phyloP scores from a whole-genome alignment of 2,329 filamentous ascomycete genomes.

The Claviceps sp. region DNA sequence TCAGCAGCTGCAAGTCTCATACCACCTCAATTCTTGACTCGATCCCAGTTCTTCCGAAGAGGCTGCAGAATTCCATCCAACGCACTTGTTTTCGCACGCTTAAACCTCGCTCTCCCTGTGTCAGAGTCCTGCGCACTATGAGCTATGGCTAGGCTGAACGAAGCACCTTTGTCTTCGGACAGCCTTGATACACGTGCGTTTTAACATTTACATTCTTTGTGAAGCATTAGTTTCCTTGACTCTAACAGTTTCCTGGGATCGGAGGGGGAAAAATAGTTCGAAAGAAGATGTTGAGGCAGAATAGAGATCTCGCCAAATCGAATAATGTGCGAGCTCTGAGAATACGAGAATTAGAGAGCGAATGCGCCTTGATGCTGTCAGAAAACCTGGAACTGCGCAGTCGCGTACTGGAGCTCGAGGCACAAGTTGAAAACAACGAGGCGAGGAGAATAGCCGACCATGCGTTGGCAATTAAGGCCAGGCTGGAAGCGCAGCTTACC shows the following conservation, averaged over 20 bases:
- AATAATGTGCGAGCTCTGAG: constrained; percentile 68
- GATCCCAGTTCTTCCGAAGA: neutral
- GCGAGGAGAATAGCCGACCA: constrained; percentile 49
- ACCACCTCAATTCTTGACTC: neutral
- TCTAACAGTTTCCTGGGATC: neutral
- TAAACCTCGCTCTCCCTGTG: neutral
- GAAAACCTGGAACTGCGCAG: constrained; percentile 65
- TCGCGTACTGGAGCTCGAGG: constrained; percentile 56
- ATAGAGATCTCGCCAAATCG: constrained; percentile 66
- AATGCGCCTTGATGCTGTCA: constrained; percentile 60
- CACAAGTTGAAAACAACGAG: constrained; percentile 49
- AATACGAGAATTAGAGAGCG: constrained; percentile 64
- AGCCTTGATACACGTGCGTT: constrained; percentile 57
- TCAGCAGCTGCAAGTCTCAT: neutral
- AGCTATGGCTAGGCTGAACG: constrained; percentile 71
- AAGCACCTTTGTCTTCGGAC: constrained; percentile 54
- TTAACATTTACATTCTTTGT: neutral
- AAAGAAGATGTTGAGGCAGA: constrained; percentile 68
- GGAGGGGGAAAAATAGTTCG: constrained; percentile 44
- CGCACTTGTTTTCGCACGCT: neutral
- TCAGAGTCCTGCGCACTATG: constrained; percentile 18
- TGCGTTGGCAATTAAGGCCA: constrained; percentile 54
- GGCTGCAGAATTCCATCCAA: neutral
- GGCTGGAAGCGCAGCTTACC: constrained; percentile 57
- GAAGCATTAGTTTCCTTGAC: neutral